Conservation (phyloP, 2,329 filamentous ascomycete species). For the Leptodontidium sp. region DNA sequence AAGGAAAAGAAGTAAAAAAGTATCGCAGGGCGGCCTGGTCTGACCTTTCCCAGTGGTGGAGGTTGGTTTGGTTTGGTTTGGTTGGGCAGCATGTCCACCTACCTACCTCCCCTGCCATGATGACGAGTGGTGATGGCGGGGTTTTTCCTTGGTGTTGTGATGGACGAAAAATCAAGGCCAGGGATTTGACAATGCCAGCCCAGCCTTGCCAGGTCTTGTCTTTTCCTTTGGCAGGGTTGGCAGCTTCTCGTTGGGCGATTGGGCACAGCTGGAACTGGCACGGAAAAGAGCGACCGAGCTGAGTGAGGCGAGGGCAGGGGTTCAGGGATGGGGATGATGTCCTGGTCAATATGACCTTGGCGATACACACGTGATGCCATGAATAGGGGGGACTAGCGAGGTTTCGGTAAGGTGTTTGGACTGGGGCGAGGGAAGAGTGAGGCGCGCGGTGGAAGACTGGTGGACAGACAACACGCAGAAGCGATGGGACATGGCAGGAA, state of each 20-base stretch:
- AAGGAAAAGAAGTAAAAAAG: background rate
- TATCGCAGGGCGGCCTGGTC: slow-evolving; percentile 4
- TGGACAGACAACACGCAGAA: background rate
- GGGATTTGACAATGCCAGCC: slow-evolving; percentile 11
- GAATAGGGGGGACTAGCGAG: slow-evolving; percentile 11
- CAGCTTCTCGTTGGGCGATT: slow-evolving; percentile 2
- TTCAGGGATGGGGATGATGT: slow-evolving; percentile 1
- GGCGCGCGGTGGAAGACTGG: background rate
- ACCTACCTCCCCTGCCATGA: background rate
- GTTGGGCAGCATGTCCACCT: background rate
- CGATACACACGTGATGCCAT: slow-evolving; percentile 8
- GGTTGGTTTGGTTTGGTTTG: background rate
- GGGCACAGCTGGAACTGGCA: background rate
- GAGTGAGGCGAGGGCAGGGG: background rate
- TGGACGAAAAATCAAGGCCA: slow-evolving; percentile 4
- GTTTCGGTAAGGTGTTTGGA: slow-evolving; percentile 9
- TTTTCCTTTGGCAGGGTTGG: background rate
- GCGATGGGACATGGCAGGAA: background rate
- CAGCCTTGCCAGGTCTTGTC: background rate
- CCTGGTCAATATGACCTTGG: background rate
- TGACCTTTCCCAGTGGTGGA: slow-evolving; percentile 1
- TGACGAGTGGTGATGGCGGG: slow-evolving; percentile 16
- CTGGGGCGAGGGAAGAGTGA: background rate
- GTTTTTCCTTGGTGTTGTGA: slow-evolving; percentile 17
- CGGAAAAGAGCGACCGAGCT: background rate